Percentiles rank a stretch among this genome's conserved stretches.
These are phyloP conservation scores for Ilex paraguariensis DNA, from an alignment of 305 asterid species.

Conservation along the genomic window DNA sequence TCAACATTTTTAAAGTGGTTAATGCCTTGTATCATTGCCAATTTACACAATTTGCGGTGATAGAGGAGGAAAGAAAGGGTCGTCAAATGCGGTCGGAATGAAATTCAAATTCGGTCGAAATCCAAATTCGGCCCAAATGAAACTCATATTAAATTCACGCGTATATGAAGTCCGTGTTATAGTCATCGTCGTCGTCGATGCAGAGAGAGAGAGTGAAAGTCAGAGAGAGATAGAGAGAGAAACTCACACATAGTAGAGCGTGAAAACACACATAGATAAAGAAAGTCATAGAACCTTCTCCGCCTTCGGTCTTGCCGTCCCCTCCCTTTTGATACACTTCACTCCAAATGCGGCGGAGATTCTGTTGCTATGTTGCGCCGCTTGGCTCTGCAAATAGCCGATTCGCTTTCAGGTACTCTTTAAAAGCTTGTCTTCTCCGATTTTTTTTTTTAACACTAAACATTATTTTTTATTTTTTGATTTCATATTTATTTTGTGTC, in stretches of 20 bases:
- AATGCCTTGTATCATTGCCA: no score
- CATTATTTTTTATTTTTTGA: background rate
- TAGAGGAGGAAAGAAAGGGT: slow-evolving; percentile 27
- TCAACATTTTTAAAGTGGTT: background rate
- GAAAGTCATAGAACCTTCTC: no score
- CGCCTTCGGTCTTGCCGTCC: slow-evolving; percentile 15
- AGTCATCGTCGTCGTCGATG: slow-evolving; percentile 9
- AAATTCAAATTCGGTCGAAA: slow-evolving; percentile 49
- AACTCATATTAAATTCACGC: slow-evolving; percentile 68
- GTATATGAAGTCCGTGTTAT: slow-evolving; percentile 60
- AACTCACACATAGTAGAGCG: no score
- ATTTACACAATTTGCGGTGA: slow-evolving; percentile 61
- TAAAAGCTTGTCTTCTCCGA: background rate
- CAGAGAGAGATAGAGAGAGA: slow-evolving; percentile 6
- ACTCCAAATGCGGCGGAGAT: slow-evolving; percentile 27
- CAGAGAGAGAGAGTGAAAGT: background rate
- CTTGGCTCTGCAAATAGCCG: slow-evolving; percentile 10
- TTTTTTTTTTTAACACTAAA: slow-evolving; percentile 1
- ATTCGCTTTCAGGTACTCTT: slow-evolving; percentile 18
- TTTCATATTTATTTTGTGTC: background rate
- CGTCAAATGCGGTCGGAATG: slow-evolving; percentile 60
- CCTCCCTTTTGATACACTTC: slow-evolving; percentile 6
- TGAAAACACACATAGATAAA: no score
- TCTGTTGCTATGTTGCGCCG: slow-evolving; percentile 26
- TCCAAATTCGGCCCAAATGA: slow-evolving; percentile 42